These are phyloP conservation scores for Penicillium salamii DNA, from an alignment of 495 filamentous ascomycete genomes.

Conservation along the genomic window DNA sequence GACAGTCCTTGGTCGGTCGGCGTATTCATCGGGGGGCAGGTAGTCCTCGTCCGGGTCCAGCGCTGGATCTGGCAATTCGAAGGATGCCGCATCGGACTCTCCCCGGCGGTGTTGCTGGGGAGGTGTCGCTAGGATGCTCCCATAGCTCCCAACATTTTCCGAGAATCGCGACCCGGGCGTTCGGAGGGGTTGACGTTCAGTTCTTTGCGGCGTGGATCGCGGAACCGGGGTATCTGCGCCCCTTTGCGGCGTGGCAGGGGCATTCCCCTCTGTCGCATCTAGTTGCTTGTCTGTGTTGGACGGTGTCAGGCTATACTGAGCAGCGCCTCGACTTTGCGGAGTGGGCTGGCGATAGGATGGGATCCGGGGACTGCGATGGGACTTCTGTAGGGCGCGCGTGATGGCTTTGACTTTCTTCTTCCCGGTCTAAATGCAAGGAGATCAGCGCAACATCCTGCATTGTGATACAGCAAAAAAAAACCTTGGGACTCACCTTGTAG, in stretches of 20 bases:
- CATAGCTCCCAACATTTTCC: slow-evolving; percentile 55
- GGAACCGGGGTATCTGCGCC: slow-evolving; percentile 10
- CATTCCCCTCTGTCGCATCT: slow-evolving; percentile 18
- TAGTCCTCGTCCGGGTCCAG: slow-evolving; percentile 47
- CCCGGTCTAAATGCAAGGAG: slow-evolving; percentile 46
- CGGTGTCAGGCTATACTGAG: slow-evolving; percentile 7
- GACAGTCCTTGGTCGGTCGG: slow-evolving; percentile 4
- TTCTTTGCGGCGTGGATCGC: slow-evolving; percentile 26
- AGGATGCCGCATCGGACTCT: slow-evolving; percentile 43
- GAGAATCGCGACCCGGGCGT: slow-evolving; percentile 40
- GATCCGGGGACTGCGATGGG: slow-evolving; percentile 56
- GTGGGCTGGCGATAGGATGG: slow-evolving; percentile 29
- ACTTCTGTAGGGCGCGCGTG: slow-evolving; percentile 60
- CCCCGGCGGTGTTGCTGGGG: slow-evolving; percentile 30
- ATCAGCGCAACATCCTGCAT: neutral
- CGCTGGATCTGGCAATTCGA: slow-evolving; percentile 75
- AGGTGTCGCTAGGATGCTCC: slow-evolving; percentile 70
- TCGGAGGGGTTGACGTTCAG: slow-evolving; percentile 39
- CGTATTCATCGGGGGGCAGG: slow-evolving; percentile 21
- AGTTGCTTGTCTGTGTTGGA: slow-evolving; percentile 21
- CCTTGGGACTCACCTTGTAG: slow-evolving; percentile 76
- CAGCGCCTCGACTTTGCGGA: slow-evolving; percentile 32
- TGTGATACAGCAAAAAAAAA: too few relatives aligned
- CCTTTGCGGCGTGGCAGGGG: slow-evolving; percentile 6
- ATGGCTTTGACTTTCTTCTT: slow-evolving; percentile 89